phyloP scores from a whole-genome alignment of 2,329 filamentous ascomycete species.

The Stagonosporopsis vannaccii region DNA sequence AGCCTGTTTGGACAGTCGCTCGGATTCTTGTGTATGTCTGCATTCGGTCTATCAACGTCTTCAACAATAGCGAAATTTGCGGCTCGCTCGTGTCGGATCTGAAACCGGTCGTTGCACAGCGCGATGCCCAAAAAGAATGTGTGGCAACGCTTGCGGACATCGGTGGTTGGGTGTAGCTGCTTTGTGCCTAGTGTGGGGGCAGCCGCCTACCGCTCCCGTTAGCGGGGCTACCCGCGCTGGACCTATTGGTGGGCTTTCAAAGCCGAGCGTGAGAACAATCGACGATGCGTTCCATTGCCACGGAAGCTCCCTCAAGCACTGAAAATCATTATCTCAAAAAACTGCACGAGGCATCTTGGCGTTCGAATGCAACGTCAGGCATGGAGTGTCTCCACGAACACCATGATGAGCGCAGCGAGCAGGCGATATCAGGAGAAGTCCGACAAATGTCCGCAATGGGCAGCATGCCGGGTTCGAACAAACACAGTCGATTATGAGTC shows the following conservation, averaged over 20 bases:
- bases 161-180: not conserved
- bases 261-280: not conserved
- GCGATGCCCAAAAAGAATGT: not conserved
- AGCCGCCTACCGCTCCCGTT: not conserved
- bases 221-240: not conserved
- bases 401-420: not conserved
- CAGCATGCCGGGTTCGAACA: not conserved
- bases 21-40: not conserved
- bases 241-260: not conserved
- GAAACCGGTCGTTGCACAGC: not conserved
- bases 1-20: not conserved
- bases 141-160: not conserved
- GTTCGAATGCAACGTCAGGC: not conserved
- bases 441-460: not conserved
- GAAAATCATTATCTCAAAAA: not conserved
- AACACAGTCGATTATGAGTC: not conserved
- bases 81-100: not conserved
- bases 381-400: not conserved
- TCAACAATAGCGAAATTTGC: not conserved
- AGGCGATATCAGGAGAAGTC: not conserved
- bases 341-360: not conserved
- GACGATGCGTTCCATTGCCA: not conserved
- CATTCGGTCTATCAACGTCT: not conserved
- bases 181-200: not conserved
- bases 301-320: too few species aligned